A percentile compares a stretch with the other conserved stretches of the same genome.
Evolutionary conservation across 1,284 basidiomycete species (phyloP).

Genomic region (Austroboletus rostrupii): DNA sequence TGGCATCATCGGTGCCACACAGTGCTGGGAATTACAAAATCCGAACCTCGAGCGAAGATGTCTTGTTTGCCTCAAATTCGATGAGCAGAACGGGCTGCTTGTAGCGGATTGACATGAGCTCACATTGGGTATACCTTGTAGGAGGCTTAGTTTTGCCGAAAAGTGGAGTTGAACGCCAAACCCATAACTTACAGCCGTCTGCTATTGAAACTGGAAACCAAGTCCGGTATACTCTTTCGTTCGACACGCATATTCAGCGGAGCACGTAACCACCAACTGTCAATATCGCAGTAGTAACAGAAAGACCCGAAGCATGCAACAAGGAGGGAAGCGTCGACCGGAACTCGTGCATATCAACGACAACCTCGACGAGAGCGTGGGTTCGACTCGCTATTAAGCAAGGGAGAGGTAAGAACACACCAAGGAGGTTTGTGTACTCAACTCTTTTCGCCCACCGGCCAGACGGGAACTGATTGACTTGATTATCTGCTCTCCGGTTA

Average conservation of each 20-base stretch:
- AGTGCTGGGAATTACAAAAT: not conserved
- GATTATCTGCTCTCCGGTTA: conserved; percentile 56
- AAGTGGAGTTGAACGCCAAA: not conserved
- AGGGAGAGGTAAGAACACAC: conserved; percentile 36
- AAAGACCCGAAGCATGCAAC: conserved; percentile 78
- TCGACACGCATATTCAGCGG: conserved; percentile 94
- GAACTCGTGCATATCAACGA: conserved; percentile 97
- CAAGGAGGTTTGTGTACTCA: conserved; percentile 66
- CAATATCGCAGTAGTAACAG: conserved; percentile 86
- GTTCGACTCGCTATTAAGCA: not conserved
- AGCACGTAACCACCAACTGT: conserved; percentile 96
- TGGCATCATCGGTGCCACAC: not conserved
- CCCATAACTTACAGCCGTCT: conserved; percentile 76
- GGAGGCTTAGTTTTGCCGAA: not conserved
- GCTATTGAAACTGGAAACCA: conserved; percentile 89
- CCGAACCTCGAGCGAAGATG: conserved; percentile 84
- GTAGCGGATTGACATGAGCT: conserved; percentile 95
- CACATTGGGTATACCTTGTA: conserved; percentile 90
- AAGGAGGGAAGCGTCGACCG: conserved; percentile 89
- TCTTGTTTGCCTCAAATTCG: conserved; percentile 97
- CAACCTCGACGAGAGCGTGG: conserved; percentile 51
- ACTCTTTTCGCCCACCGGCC: conserved; percentile 79
- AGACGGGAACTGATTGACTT: conserved; percentile 86
- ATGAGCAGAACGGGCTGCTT: conserved; percentile 94
- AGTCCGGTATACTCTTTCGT: conserved; percentile 89